Conservation (phyloP, 2,329 filamentous ascomycete species). For the Xylaria sp. region DNA sequence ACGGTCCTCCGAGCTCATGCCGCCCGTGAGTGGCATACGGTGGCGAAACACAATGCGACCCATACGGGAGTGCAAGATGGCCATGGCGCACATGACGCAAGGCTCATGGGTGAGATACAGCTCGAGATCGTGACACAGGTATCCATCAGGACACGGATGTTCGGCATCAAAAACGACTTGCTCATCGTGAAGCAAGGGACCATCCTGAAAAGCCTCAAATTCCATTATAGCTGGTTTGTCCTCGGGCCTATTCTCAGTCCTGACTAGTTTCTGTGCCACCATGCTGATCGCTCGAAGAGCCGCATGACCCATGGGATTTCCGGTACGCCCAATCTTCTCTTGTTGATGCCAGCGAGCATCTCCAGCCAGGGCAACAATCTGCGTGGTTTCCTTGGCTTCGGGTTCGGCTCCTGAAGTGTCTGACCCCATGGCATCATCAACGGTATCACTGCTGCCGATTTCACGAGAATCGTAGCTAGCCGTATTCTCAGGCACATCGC, state of each 20-base stretch:
- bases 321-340: constrained; percentile 59
- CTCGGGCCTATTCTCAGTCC: constrained; percentile 60
- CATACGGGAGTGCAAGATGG: constrained; percentile 92
- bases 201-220: constrained; percentile 74
- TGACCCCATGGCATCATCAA: constrained; percentile 26
- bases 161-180: constrained; percentile 69
- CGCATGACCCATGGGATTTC: constrained; percentile 82
- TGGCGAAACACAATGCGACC: constrained; percentile 82
- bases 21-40: constrained; percentile 83
- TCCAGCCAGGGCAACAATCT: constrained; percentile 77
- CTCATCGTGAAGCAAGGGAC: constrained; percentile 75
- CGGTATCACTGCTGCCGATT: constrained; percentile 22
- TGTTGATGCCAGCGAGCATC: constrained; percentile 77
- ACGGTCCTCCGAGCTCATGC: constrained; percentile 80
- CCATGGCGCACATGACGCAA: constrained; percentile 97
- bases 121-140: constrained; percentile 92
- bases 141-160: constrained; percentile 78
- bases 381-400: constrained; percentile 52
- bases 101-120: constrained; percentile 96
- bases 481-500: constrained; percentile 18
- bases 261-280: constrained; percentile 75
- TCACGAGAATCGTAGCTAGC: constrained; percentile 3
- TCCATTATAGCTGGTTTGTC: constrained; percentile 56
- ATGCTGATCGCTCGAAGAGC: constrained; percentile 84
- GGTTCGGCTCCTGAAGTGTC: constrained; percentile 41